Evolutionary conservation across 78 protist genomes (phyloP), one percentile per base, ranked within the genome.

Genomic region (Guillardia theta): DNA sequence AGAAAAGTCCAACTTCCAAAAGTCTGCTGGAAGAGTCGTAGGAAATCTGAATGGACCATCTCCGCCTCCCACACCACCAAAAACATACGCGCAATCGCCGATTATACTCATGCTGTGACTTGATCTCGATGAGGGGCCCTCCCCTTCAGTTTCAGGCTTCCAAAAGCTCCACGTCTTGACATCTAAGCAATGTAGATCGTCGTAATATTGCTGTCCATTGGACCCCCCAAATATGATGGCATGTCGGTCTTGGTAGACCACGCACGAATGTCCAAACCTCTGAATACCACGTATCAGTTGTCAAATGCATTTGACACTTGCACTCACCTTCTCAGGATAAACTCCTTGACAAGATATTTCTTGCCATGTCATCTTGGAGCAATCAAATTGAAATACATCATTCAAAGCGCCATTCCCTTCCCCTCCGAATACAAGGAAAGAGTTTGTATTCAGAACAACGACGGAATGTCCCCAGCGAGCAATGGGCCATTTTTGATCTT

Each of bases 391-490:
- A n/a, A 44, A 50, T 22, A 78, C 90, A 19, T 78, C 90, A 8
- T 43, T 78, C 15, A 50, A 18, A 44, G 45, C 53, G 30, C 90
- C 48, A 36, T 78, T n/a, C 37, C 90, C 19, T 43, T 78, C 90
- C 37, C 90, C 90, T 3, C 90, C 90, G 90, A 78, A 78, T 18
- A 78, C 48, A 30, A 78, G 10, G 12, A 78, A 0, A 10, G 41
- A 44, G 8, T 78, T 27, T 21, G 24, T 24, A 36, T 43, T n/a
- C 15, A 78, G 48, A 24, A 43, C 48, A 6, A 50, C 44, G 15
- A 78, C 48, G 21, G 90, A 44, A 50, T 78, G 90, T 1, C 90
- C 90, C 90, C 90, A 78, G 48, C 90, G 90, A 3, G 43, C 47
- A 1, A 36, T 24, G 15, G 90, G 90, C 90, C 90, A 78, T n/a